phyloP scores from a whole-genome alignment of 192 early-diverging fungal species.

The Irineochytrium annulatum region DNA sequence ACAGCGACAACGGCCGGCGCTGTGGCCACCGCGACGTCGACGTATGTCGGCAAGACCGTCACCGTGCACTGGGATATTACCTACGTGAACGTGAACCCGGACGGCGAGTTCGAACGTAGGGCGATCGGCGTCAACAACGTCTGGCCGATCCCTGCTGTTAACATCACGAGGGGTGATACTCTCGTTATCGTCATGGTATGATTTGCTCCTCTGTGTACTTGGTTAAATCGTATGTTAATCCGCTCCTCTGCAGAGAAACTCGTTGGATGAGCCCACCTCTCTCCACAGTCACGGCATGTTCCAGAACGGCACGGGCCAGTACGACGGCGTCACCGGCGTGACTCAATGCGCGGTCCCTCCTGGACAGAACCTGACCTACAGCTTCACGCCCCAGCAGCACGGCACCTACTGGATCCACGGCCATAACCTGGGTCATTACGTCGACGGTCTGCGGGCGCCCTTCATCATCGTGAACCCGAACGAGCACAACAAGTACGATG shows the following conservation, averaged over 20 bases:
- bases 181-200: slow-evolving; percentile 50
- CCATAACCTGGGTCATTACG: slow-evolving; percentile 47
- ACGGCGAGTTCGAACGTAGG: slow-evolving; percentile 48
- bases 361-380: slow-evolving; percentile 65
- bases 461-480: slow-evolving; percentile 63
- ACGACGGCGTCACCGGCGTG: slow-evolving; percentile 14
- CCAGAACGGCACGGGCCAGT: slow-evolving; percentile 56
- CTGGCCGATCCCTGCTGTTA: slow-evolving; percentile 44
- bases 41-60: too few relatives aligned
- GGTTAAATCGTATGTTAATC: slow-evolving; percentile 40
- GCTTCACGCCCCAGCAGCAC: slow-evolving; percentile 58
- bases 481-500: slow-evolving; percentile 51
- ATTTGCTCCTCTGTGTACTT: slow-evolving; percentile 60
- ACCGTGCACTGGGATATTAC: slow-evolving; percentile 33
- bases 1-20: too few relatives aligned
- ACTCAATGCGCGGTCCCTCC: slow-evolving; percentile 57
- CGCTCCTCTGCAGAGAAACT: slow-evolving; percentile 17
- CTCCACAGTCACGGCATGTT: slow-evolving; percentile 69
- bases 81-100: slow-evolving; percentile 42
- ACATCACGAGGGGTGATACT: slow-evolving; percentile 27
- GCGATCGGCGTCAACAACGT: slow-evolving; percentile 40
- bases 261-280: slow-evolving; percentile 26
- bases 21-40: too few relatives aligned
- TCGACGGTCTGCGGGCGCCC: slow-evolving; percentile 73
- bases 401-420: slow-evolving; percentile 79